Evolutionary conservation across 495 filamentous ascomycete species (phyloP).

Genomic region (Aspergillus indologenus): DNA sequence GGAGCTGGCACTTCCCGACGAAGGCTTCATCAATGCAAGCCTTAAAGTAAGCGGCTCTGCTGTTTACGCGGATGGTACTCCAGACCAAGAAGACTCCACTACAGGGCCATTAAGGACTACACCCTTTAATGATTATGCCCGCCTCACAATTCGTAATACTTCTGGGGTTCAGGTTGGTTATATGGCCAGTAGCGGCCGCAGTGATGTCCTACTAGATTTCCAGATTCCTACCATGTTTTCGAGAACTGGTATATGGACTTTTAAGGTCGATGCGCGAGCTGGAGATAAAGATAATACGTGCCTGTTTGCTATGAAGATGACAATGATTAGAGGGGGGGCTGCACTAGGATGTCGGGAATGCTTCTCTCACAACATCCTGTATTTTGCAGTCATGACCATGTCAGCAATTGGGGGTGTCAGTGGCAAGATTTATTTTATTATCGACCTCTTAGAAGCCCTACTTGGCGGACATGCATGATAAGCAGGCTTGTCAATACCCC

Average conservation of each 20-base stretch:
- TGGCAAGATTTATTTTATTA: background rate
- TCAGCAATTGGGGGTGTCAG: background rate
- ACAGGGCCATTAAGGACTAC: constrained; percentile 13
- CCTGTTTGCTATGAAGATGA: constrained; percentile 18
- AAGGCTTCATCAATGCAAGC: constrained; percentile 15
- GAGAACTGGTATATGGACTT: constrained; percentile 19
- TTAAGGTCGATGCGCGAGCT: constrained; percentile 12
- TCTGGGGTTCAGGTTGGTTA: constrained; percentile 15
- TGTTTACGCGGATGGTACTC: constrained; percentile 39
- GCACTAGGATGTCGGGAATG: background rate
- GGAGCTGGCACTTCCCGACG: constrained; percentile 15
- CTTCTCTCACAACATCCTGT: no score
- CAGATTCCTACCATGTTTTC: constrained; percentile 15
- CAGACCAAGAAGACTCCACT: constrained; percentile 6
- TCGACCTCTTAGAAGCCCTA: no score
- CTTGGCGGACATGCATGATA: no score
- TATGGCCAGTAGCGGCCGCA: constrained; percentile 17
- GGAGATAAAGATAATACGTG: constrained; percentile 17
- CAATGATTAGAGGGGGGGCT: constrained; percentile 1
- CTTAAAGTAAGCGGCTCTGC: constrained; percentile 17
- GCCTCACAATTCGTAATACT: constrained; percentile 14
- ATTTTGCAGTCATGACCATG: no score
- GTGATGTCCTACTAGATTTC: constrained; percentile 18
- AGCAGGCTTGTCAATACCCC: no score
- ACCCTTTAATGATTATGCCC: constrained; percentile 9